Evolutionary conservation across 2,329 filamentous ascomycete species (phyloP), one percentile per base, ranked within the genome.

Genomic region (Sclerotinia glacialis): DNA sequence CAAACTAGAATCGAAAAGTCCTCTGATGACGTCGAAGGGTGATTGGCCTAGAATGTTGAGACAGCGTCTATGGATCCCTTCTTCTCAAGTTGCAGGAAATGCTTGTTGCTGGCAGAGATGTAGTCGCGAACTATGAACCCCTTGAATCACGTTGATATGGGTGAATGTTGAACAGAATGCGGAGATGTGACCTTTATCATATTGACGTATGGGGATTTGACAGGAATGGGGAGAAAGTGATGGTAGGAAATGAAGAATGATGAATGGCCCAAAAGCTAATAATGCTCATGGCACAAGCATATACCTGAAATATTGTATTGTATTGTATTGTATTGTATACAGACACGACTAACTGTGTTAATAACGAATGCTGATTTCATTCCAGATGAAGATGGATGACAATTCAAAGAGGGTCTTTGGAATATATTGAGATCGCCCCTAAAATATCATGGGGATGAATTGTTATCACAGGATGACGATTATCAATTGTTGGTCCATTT

Each of bases 381-480:
- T 31, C 28, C 28, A 14, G n/a, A 59, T 47, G 23, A 7, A 6
- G 21, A n/a, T 5, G 31, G 7, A 3, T 23, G n/a, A 21, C 11
- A 14, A 34, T 37, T 26, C 14, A 6, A 8, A 8, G 53, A 23
- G 47, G 7, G n/a, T 50, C 47, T 50, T 50, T 18, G 37, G 21
- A 58, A 44, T 21, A 44, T 21, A 44, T 44, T 21, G 55, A 44
- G 23, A 26, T n/a, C 55, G 55, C 26, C 18, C 37, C 4, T n/a
- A 12, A 42, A 53, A 58, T 28, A 44, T 42, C 16, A 37, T 44
- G 23, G 37, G n/a, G 37, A 12, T 26, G 54, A 37, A 53, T 54
- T 55, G 53, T 40, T 37, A 56, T 56, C 54, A n/a, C 54, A 14
- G 42, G 55, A 46, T 59, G 55, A 59, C 40, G 55, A 59, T 59